Base-by-base conservation (phyloP, 495 filamentous ascomycete genomes). In the Xylaria acuta region DNA sequence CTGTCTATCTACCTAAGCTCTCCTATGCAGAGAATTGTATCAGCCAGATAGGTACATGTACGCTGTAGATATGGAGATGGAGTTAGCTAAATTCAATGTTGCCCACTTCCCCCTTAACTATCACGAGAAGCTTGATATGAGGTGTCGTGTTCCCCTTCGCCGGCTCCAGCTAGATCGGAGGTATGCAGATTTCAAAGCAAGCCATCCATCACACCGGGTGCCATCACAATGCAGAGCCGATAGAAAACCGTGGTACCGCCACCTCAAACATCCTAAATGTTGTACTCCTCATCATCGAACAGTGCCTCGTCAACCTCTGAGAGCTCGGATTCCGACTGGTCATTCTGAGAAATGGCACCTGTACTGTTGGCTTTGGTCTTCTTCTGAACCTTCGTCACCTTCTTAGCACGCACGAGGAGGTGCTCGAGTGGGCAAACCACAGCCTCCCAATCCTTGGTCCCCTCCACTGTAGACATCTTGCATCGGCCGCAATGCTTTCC, bases 401-500 rank as follows among this genome's bases (percentile, higher is more conserved):
- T 58, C 66, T 79, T 79, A 36, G 70, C 74, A 9, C 83, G 77
- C 38, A 76, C 68, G 14, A 86, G 77, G 34, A 88, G 77, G n/a
- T 83, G 80, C 65, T 88, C 86, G 16, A 88, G 78, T 5, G 85
- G 86, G 69, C 86, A 87, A 0, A 75, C 68, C 0, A 79, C 70
- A 8, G 77, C 73, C 54, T 78, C 73, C 83, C 85, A 88, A 8
- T 83, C 85, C 68, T 82, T 80, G 0, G 80, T 86, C 1, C 84
- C 82, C 16, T 80, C 76, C 49, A 74, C 81, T 0, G 85, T 86
- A n/a, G 64, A 79, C 41, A 92, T 92, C 63, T 89, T 87, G 77
- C 96, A 99, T 65, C 92, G 86, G 5, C 87, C 87, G 82, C 96
- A 99, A 0, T 81, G 83, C 78, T 93, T 92, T 1, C 96, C 96